Conservation (phyloP, 2,329 filamentous ascomycete species). For the Xylariaceae sp. region DNA sequence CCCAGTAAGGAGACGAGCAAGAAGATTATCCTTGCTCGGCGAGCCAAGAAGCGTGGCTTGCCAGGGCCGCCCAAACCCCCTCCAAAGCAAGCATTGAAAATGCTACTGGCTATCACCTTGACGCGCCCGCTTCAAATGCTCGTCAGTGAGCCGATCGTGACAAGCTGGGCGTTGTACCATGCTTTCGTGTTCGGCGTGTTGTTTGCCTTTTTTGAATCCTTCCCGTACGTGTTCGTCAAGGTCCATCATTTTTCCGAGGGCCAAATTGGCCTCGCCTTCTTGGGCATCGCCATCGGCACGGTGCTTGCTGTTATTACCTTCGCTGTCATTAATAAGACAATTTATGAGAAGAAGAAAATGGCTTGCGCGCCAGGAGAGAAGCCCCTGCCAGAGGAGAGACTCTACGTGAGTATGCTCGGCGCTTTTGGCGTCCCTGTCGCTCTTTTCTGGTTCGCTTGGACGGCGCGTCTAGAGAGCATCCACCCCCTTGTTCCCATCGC, state of each 20-base stretch:
- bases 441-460: slow-evolving; percentile 60
- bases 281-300: slow-evolving; percentile 43
- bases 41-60: slow-evolving; percentile 33
- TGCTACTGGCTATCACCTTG: slow-evolving; percentile 40
- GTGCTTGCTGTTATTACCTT: slow-evolving; percentile 41
- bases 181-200: slow-evolving; percentile 48
- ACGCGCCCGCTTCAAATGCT: slow-evolving; percentile 53
- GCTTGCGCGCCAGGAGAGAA: slow-evolving; percentile 29
- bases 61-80: slow-evolving; percentile 24
- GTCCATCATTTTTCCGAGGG: slow-evolving; percentile 42
- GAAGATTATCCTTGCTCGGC: slow-evolving; percentile 41
- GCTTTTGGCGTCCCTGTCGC: slow-evolving; percentile 48
- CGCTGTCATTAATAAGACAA: slow-evolving; percentile 36
- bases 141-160: slow-evolving; percentile 57
- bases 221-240: slow-evolving; percentile 43
- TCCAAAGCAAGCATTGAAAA: slow-evolving; percentile 20
- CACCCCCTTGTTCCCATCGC: slow-evolving; percentile 49
- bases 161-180: slow-evolving; percentile 49
- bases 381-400: slow-evolving; percentile 50
- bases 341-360: slow-evolving; percentile 37
- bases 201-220: slow-evolving; percentile 48
- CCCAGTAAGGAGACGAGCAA: slow-evolving; percentile 54
- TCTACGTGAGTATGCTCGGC: slow-evolving; percentile 57
- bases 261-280: slow-evolving; percentile 40
- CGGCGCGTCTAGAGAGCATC: slow-evolving; percentile 39